Evolutionary conservation across 441 rosid species (phyloP).

Genomic region (Gossypium aridum): DNA sequence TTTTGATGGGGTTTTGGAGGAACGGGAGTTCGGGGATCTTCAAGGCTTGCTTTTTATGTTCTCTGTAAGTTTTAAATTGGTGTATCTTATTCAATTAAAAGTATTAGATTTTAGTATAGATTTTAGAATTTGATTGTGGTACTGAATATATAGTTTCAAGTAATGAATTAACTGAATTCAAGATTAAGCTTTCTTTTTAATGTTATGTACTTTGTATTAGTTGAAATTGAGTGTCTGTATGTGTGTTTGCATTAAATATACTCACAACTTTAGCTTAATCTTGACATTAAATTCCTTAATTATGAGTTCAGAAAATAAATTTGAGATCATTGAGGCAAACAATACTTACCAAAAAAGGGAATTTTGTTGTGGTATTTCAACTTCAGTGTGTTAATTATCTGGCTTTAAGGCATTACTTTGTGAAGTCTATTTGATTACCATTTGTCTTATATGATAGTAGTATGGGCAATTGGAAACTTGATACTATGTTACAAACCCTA

Average conservation of each 20-base stretch:
- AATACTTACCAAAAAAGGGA: neutral
- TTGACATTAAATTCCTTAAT: neutral
- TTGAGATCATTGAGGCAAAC: neutral
- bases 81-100: neutral
- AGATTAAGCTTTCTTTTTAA: neutral
- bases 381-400: neutral
- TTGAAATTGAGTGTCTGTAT: neutral
- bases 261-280: neutral
- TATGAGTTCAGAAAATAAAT: neutral
- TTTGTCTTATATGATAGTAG: neutral
- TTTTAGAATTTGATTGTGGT: neutral
- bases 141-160: neutral
- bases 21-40: conserved; percentile 66
- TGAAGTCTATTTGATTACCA: neutral
- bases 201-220: neutral
- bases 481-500: neutral
- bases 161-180: neutral
- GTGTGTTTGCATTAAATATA: neutral
- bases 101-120: neutral
- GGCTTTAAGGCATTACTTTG: neutral
- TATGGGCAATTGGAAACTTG: neutral
- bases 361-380: neutral
- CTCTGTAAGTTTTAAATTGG: conserved; percentile 49
- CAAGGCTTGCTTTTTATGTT: conserved; percentile 85
- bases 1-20: conserved; percentile 38